A percentile compares a stretch with the other conserved stretches of the same genome.
Evolutionary conservation across 768 basidiomycete species (phyloP).

Genomic region (Suillus occidentalis): DNA sequence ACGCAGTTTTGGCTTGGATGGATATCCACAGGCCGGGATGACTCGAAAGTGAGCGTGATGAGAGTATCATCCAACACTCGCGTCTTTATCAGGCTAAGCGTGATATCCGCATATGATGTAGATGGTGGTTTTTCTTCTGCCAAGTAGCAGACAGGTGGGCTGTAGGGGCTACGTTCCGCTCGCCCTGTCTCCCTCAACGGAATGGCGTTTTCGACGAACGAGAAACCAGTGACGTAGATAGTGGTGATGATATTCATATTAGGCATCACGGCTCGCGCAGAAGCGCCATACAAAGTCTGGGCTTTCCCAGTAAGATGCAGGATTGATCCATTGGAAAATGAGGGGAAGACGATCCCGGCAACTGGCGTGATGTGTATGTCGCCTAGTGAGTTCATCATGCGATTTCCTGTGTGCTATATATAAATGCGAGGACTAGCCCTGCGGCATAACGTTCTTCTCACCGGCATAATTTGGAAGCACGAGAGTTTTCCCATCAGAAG

Average conservation of each 20-base stretch:
- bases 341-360: conserved; percentile 57
- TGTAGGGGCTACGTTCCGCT: conserved; percentile 48
- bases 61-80: conserved; percentile 34
- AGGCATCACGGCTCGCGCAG: conserved; percentile 54
- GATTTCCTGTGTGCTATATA: conserved; percentile 44
- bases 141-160: conserved; percentile 54
- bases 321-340: conserved; percentile 52
- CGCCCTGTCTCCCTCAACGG: conserved; percentile 45
- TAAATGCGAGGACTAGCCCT: neutral
- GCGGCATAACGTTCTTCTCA: conserved; percentile 1
- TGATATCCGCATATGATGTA: conserved; percentile 29
- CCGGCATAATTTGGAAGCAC: conserved; percentile 64
- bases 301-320: conserved; percentile 63
- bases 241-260: conserved; percentile 44
- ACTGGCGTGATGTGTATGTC: conserved; percentile 58
- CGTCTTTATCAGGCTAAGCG: conserved; percentile 25
- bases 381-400: conserved; percentile 62
- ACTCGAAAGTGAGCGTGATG: conserved; percentile 55
- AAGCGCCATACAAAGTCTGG: conserved; percentile 45
- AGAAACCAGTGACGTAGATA: conserved; percentile 51
- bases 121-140: conserved; percentile 42
- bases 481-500: conserved; percentile 53
- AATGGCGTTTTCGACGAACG: conserved; percentile 51
- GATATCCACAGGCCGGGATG: conserved; percentile 27
- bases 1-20: conserved; percentile 52